A percentile compares a stretch with the other conserved stretches of the same genome.
Conservation (phyloP, 768 basidiomycete genomes). For the Mycena metata region DNA sequence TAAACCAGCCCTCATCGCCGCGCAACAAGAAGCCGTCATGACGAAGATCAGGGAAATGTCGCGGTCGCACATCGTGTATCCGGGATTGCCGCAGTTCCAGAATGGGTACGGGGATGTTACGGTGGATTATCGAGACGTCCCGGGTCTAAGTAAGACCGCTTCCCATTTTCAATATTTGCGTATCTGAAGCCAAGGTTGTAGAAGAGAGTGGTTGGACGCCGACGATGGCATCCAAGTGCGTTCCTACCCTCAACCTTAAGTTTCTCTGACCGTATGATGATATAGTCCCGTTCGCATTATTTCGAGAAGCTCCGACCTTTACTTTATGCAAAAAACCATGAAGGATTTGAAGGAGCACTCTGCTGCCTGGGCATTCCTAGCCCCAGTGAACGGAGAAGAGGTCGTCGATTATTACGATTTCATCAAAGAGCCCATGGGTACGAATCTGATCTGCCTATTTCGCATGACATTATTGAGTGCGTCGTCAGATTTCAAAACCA, state of each 20-base stretch:
- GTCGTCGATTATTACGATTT: constrained; percentile 93
- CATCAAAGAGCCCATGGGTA: constrained; percentile 94
- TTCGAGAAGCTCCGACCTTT: constrained; percentile 67
- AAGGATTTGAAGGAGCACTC: constrained; percentile 84
- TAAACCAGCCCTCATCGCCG: constrained; percentile 78
- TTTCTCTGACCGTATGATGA: background rate
- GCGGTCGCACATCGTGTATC: constrained; percentile 86
- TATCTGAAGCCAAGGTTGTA: constrained; percentile 45
- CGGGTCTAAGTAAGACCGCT: constrained; percentile 80
- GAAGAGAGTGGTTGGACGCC: constrained; percentile 95
- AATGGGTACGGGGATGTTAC: constrained; percentile 61
- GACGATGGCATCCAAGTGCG: constrained; percentile 81
- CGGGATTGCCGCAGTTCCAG: constrained; percentile 83
- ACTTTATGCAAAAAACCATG: constrained; percentile 81
- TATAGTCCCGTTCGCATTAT: constrained; percentile 51
- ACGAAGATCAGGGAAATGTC: constrained; percentile 90
- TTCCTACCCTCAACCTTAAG: background rate
- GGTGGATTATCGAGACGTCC: constrained; percentile 84
- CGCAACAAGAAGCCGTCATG: constrained; percentile 92
- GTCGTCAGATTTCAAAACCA: constrained; percentile 81
- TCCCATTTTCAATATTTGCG: constrained; percentile 23
- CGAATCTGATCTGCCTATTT: constrained; percentile 39
- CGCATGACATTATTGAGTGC: background rate
- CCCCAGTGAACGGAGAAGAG: constrained; percentile 83
- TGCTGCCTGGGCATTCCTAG: constrained; percentile 88